Base-by-base conservation (phyloP, 495 filamentous ascomycete genomes). In the Aspergillus steynii region DNA sequence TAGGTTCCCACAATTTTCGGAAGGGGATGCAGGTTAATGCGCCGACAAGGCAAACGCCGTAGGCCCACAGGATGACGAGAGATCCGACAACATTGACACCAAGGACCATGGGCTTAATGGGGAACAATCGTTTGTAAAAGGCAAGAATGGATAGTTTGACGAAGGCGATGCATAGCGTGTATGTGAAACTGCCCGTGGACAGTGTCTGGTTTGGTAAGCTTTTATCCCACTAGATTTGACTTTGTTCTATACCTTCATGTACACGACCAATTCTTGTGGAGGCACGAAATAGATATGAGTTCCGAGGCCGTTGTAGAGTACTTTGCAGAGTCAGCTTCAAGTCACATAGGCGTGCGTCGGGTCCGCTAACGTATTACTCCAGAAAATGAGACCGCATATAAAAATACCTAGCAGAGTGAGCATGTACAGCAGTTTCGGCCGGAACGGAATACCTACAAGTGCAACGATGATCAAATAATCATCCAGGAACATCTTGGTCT, bases 131-230 rank as follows among this genome's bases (percentile, higher is more conserved):
- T 31, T 67, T 68, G 58, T 79, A 76, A n/a, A 82, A 66, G 0
- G 72, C 66, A 20, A 82, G 52, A 29, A 82, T 79, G 2, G 80
- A 82, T 6, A 73, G 62, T 54, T 81, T 82, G 56, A 75, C 70
- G 50, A 74, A 71, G 3, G 64, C 63, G 32, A 75, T 62, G 20
- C 62, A 67, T 42, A 69, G 29, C 4, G 68, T 67, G 60, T 78
- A 77, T 4, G 71, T 25, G 46, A 73, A 73, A 5, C 48, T 55
- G 26, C 61, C 61, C 4, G 50, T 54, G 10, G 55, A 53, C 10
- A 63, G 29, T 2, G 50, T 58, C 61, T 63, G 42, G 5, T 42
- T 42, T 4, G 12, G 1, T 42, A 12, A 42, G 37, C 4, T 42
- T 42, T 42, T 4, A 3, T 2, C 14, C 2, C 2, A 14, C 3